These are phyloP conservation scores for Panus rudis DNA, from an alignment of 768 basidiomycete genomes.

Conservation along the genomic window DNA sequence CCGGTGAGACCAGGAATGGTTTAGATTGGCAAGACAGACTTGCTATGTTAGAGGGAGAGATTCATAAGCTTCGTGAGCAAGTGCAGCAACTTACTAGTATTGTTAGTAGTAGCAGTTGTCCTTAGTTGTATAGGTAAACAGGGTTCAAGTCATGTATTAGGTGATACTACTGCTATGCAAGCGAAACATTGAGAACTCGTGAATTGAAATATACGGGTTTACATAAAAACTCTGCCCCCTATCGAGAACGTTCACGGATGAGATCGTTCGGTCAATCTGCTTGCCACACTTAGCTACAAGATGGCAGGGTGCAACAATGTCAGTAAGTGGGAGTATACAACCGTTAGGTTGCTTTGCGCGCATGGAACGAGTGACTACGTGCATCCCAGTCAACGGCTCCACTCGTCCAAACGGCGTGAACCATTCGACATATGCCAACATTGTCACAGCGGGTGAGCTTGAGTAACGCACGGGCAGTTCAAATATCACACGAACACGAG, in stretches of 20 bases:
- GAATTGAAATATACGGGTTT: slow-evolving; percentile 5
- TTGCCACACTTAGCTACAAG: not conserved
- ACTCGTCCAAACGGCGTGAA: not conserved
- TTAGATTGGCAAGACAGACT: too few species aligned
- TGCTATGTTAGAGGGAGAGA: too few species aligned
- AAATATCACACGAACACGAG: slow-evolving; percentile 3
- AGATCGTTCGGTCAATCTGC: slow-evolving; percentile 1
- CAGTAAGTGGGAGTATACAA: not conserved
- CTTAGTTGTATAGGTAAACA: too few species aligned
- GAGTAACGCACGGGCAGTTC: not conserved
- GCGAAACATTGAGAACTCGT: too few species aligned
- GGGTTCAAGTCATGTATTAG: too few species aligned
- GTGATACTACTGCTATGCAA: too few species aligned
- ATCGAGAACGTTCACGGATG: slow-evolving; percentile 1
- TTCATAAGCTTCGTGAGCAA: too few species aligned
- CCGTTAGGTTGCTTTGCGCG: not conserved
- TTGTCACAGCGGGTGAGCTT: too few species aligned
- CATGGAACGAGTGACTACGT: not conserved
- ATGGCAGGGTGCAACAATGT: slow-evolving; percentile 2
- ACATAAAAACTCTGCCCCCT: slow-evolving; percentile 1
- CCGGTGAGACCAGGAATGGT: too few species aligned
- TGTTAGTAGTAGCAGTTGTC: too few species aligned
- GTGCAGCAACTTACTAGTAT: too few species aligned
- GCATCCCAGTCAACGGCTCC: not conserved
- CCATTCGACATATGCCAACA: slow-evolving; percentile 6